Evolutionary conservation across 2,329 filamentous ascomycete genomes (phyloP).

Genomic region (Botryotinia calthae): DNA sequence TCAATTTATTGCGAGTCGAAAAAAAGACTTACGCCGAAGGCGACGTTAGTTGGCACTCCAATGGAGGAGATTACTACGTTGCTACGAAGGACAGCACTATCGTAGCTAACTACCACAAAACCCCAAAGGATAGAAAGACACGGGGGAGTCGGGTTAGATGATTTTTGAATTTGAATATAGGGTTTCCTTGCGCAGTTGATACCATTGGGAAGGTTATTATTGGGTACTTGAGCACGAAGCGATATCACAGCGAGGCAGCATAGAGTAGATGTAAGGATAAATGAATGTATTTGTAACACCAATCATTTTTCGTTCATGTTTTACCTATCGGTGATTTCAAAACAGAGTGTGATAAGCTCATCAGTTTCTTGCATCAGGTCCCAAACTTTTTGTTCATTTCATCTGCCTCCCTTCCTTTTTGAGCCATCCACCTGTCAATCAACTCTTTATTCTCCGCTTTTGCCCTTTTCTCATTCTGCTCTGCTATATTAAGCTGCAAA

Average conservation of each 20-base stretch:
- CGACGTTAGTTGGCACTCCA: conserved; percentile 86
- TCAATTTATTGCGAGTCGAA: conserved; percentile 75
- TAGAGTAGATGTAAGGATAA: conserved; percentile 10
- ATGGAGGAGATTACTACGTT: conserved; percentile 82
- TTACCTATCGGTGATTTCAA: background rate
- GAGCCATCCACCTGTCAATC: conserved; percentile 86
- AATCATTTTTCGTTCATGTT: background rate
- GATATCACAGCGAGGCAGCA: conserved; percentile 3
- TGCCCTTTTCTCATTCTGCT: conserved; percentile 70
- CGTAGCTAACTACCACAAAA: conserved; percentile 18
- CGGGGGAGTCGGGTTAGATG: background rate
- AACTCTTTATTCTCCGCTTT: conserved; percentile 84
- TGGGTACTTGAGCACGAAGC: conserved; percentile 7
- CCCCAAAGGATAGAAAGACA: background rate
- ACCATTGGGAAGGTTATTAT: conserved; percentile 14
- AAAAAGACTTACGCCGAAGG: conserved; percentile 65
- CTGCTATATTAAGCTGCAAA: conserved; percentile 82
- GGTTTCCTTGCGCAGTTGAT: conserved; percentile 20
- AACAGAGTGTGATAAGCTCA: background rate
- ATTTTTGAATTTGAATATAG: background rate
- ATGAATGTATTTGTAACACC: conserved; percentile 7
- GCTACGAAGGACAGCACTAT: conserved; percentile 59
- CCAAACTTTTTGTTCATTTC: conserved; percentile 68
- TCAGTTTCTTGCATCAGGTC: background rate
- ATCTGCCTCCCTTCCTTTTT: conserved; percentile 82